phyloP scores from a whole-genome alignment of 495 filamentous ascomycete species.

The Lophiostoma macrostomum region DNA sequence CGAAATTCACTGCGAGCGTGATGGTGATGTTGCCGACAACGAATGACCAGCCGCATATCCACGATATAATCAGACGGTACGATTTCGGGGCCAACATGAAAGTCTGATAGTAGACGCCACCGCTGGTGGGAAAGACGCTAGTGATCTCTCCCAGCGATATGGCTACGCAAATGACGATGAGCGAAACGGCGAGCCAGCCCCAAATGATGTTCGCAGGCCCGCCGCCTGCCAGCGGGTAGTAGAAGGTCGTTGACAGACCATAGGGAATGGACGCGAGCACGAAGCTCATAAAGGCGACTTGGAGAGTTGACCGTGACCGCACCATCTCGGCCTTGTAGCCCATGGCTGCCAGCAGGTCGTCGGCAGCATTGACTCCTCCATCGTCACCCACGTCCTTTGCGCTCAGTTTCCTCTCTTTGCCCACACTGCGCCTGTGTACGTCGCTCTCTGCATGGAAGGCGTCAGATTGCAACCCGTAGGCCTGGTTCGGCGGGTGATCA shows the following conservation, averaged over 20 bases:
- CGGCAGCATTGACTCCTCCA: slow-evolving; percentile 35
- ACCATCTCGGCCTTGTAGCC: slow-evolving; percentile 53
- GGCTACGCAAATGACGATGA: slow-evolving; percentile 56
- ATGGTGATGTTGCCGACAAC: slow-evolving; percentile 69
- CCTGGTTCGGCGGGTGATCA: slow-evolving; percentile 1
- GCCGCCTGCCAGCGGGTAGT: slow-evolving; percentile 34
- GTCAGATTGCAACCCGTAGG: slow-evolving; percentile 15
- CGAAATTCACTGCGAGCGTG: slow-evolving; percentile 66
- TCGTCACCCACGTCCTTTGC: slow-evolving; percentile 9
- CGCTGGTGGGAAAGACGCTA: slow-evolving; percentile 55
- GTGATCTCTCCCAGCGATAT: slow-evolving; percentile 57
- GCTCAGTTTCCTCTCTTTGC: slow-evolving; percentile 22
- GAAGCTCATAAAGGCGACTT: slow-evolving; percentile 59
- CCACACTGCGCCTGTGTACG: slow-evolving; percentile 5
- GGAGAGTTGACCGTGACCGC: slow-evolving; percentile 53
- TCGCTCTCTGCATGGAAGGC: slow-evolving; percentile 18
- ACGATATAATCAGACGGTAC: slow-evolving; percentile 48
- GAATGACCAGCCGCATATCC: slow-evolving; percentile 66
- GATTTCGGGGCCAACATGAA: slow-evolving; percentile 50
- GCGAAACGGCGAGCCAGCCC: slow-evolving; percentile 54
- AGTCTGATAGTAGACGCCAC: slow-evolving; percentile 56
- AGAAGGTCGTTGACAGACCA: slow-evolving; percentile 35
- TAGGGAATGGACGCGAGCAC: slow-evolving; percentile 42
- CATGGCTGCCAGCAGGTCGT: slow-evolving; percentile 50
- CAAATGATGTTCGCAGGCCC: slow-evolving; percentile 63